Conservation (phyloP, 768 basidiomycete species). For the Guyanaporus albipodus region DNA sequence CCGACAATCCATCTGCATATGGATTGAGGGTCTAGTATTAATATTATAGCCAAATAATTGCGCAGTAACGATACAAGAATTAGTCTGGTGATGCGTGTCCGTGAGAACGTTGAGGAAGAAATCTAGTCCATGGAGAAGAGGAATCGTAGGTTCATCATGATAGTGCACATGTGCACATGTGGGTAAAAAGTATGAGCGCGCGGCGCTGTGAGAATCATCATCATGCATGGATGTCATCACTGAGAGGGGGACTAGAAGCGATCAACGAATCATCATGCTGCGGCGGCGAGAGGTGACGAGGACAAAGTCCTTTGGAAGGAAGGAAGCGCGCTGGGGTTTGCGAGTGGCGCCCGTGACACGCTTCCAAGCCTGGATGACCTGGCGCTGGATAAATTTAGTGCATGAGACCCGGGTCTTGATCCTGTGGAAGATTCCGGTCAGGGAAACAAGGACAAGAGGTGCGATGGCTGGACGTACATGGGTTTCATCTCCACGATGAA, state of each 20-base stretch:
- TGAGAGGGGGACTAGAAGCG: not conserved
- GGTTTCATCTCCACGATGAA: slow-evolving; percentile 22
- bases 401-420: slow-evolving; percentile 29
- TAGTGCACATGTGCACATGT: not conserved
- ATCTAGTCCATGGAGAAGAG: slow-evolving; percentile 6
- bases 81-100: not conserved
- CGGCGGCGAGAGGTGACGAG: slow-evolving; percentile 54
- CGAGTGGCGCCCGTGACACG: slow-evolving; percentile 50
- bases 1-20: too few species aligned
- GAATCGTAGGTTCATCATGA: slow-evolving; percentile 3
- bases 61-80: slow-evolving; percentile 10
- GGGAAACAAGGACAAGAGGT: not conserved
- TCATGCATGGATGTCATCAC: slow-evolving; percentile 15
- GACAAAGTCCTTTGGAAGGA: slow-evolving; percentile 58
- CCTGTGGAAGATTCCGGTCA: slow-evolving; percentile 9
- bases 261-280: slow-evolving; percentile 41
- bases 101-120: not conserved
- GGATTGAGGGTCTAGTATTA: too few species aligned
- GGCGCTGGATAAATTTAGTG: slow-evolving; percentile 52
- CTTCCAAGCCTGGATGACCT: slow-evolving; percentile 60
- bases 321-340: slow-evolving; percentile 48
- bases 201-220: slow-evolving; percentile 13
- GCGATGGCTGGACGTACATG: slow-evolving; percentile 13
- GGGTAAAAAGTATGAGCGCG: slow-evolving; percentile 7
- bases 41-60: not conserved